phyloP scores from a whole-genome alignment of 305 asterid genomes.

The Striga hermonthica region DNA sequence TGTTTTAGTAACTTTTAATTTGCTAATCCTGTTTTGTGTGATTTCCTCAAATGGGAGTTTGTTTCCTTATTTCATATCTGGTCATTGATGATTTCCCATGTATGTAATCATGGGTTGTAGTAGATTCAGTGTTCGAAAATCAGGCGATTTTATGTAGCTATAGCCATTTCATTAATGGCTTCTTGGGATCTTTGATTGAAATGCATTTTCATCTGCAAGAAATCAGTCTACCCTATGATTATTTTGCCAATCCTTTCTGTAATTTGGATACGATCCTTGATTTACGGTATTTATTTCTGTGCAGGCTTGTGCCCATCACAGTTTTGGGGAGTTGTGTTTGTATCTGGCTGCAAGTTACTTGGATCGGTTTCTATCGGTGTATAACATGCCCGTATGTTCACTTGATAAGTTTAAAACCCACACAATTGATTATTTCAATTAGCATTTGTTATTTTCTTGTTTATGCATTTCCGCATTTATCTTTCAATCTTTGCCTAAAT shows the following conservation, averaged over 20 bases:
- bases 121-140: conserved; percentile 19
- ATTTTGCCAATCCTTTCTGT: neutral
- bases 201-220: conserved; percentile 1
- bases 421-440: neutral
- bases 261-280: neutral
- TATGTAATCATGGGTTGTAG: neutral
- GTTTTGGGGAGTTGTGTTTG: conserved; percentile 55
- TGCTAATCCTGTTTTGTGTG: neutral
- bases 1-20: neutral
- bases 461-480: conserved; percentile 25
- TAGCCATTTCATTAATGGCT: conserved; percentile 30
- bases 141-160: conserved; percentile 31
- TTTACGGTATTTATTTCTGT: neutral
- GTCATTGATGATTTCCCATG: conserved; percentile 25
- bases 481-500: neutral
- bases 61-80: neutral
- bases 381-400: conserved; percentile 53
- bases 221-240: neutral
- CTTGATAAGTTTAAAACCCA: neutral
- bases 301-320: conserved; percentile 67
- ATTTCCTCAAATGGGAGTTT: conserved; percentile 24
- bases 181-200: conserved; percentile 25
- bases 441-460: conserved; percentile 19
- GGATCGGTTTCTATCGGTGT: conserved; percentile 64
- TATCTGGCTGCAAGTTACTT: conserved; percentile 59